Base-by-base conservation (phyloP, 1,284 basidiomycete genomes). In the Peniophora sp. region DNA sequence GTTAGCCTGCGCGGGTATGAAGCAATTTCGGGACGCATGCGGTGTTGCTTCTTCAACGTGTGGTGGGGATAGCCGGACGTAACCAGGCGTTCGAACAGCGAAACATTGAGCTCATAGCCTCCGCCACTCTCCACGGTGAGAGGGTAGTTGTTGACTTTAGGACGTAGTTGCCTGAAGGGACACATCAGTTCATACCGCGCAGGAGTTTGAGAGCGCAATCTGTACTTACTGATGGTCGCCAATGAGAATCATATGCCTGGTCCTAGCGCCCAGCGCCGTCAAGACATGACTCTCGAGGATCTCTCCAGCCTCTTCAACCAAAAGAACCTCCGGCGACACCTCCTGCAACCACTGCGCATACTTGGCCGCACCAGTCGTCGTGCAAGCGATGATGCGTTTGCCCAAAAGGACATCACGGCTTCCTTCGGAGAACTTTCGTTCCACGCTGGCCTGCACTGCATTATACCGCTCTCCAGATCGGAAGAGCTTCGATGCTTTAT, bases 251-350 rank as follows among this genome's bases (percentile, higher is more conserved):
- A 85, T 58, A 38, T 83, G 81, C 5, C 69, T 62, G 0, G 75
- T 76, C 3, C 69, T 54, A 3, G 56, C 53, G 0, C 73, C 69
- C 17, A 85, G 59, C 0, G 83, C 73, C 0, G 80, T 83, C 44
- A 85, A 52, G 32, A 84, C 65, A 57, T 85, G 83, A 53, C 77
- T 80, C 60, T 85, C 82, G 9, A 85, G 56, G 38, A 85, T 85
- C 58, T 85, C 83, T 9, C 83, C 83, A 0, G 83, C 83, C 61
- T 85, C 83, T 60, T 85, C 83, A 0, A 85, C 79, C 1, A 85
- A 65, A 1, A 85, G 60, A 0, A 85, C 70, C 12, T 72, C 67
- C 0, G 79, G 77, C 2, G 61, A 59, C 2, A 72, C 76, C 0
- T 62, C 68, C 8, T 68, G 68, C 22, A 85, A 71, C 34, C 66